Evolutionary conservation across 2,329 filamentous ascomycete species (phyloP).

Genomic region (Hypocreales sp.): DNA sequence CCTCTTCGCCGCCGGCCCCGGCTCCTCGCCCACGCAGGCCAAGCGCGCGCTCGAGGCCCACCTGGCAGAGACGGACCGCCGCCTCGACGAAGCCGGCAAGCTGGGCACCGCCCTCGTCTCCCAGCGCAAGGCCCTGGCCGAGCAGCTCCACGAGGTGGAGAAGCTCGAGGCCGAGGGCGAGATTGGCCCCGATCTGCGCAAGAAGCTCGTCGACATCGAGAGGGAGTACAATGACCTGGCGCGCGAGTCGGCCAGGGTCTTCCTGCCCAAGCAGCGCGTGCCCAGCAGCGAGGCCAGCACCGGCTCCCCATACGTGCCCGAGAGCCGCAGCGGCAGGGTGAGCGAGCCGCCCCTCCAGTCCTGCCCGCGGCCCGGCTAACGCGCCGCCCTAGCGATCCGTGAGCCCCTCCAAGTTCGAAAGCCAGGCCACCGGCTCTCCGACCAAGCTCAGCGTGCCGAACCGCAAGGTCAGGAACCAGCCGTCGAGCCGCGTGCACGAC

Average conservation of each 20-base stretch:
- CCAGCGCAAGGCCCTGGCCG: constrained; percentile 70
- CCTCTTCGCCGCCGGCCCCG: constrained; percentile 61
- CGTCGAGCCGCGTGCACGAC: constrained; percentile 76
- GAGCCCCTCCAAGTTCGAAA: constrained; percentile 67
- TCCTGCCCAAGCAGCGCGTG: constrained; percentile 71
- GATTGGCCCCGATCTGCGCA: constrained; percentile 66
- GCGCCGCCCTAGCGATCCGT: constrained; percentile 40
- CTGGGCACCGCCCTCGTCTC: constrained; percentile 76
- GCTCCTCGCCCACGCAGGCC: constrained; percentile 67
- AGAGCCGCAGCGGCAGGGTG: constrained; percentile 37
- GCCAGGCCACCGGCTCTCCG: constrained; percentile 70
- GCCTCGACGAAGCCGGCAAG: constrained; percentile 81
- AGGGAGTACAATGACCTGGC: constrained; percentile 92
- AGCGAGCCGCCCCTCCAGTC: constrained; percentile 10
- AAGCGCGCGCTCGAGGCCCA: constrained; percentile 84
- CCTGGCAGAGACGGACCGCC: constrained; percentile 78
- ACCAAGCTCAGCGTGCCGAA: constrained; percentile 80
- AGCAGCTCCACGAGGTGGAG: constrained; percentile 74
- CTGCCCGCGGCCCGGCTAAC: constrained; percentile 4
- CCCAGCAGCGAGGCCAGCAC: constrained; percentile 48
- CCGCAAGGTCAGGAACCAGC: constrained; percentile 80
- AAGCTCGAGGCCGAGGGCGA: constrained; percentile 61
- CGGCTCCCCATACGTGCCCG: constrained; percentile 36
- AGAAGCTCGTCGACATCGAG: constrained; percentile 75
- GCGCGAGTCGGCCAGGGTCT: constrained; percentile 74